Conservation (phyloP, 2,329 filamentous ascomycete genomes). For the Calonectria naviculata region DNA sequence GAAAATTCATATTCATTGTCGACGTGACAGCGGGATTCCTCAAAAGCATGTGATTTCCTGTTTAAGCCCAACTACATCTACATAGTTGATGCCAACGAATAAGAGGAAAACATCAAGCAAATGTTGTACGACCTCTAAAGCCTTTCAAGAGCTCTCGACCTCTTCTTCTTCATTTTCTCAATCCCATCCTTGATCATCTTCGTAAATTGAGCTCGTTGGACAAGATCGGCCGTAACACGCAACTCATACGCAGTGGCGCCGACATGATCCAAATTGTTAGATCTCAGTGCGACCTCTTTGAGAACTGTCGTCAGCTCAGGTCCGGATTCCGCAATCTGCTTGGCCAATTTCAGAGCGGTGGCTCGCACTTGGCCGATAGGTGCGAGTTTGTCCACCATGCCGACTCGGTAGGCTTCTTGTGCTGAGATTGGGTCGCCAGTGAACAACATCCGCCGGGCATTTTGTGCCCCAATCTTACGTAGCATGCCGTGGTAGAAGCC, state of each 20-base stretch:
- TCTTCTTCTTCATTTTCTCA: neutral
- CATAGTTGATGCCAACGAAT: neutral
- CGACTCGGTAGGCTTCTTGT: neutral
- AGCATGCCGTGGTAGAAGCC: neutral
- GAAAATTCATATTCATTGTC: too few relatives aligned
- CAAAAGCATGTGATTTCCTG: neutral
- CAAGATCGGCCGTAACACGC: neutral
- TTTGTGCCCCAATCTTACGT: neutral
- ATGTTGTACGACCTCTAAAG: too few relatives aligned
- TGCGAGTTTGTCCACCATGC: neutral
- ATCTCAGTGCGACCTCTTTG: neutral
- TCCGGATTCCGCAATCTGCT: neutral
- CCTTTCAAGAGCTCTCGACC: neutral
- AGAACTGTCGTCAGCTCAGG: neutral
- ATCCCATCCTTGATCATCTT: neutral
- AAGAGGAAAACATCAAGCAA: neutral
- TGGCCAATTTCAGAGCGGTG: neutral
- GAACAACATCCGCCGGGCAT: neutral
- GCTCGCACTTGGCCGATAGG: neutral
- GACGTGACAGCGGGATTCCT: too few relatives aligned
- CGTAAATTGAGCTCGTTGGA: neutral
- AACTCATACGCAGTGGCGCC: neutral
- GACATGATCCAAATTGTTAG: neutral
- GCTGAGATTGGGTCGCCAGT: neutral
- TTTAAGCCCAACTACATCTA: neutral